Base-by-base conservation (phyloP, 345 rosid species). In the Eucalyptus decipiens region DNA sequence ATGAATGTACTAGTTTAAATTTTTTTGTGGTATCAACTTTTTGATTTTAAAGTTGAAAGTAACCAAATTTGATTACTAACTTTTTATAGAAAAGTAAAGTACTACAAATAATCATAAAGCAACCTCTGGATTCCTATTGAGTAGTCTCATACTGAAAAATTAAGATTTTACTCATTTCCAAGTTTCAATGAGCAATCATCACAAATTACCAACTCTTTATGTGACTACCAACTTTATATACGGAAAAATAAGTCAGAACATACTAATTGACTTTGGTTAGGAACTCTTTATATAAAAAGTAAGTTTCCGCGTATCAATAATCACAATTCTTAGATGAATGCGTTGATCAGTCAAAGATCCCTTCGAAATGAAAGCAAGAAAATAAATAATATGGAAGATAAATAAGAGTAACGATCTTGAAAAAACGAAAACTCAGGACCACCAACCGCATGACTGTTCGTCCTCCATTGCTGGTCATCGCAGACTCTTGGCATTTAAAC, bases 1-100 rank as follows among this genome's bases (percentile, higher is more conserved):
- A 4, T 24, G 13, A 56, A 56, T 56, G 14, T 24, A 24, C 1
- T 1, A 5, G 2, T 56, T 4, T 2, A 56, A 1, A 24, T 24
- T 23, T 56, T 54, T 56, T 24, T 2, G 6, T 24, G 2, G 1
- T 52, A 23, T 32, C 21, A 80, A 37, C 49, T 17, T 17, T 81
- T 42, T 21, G 19, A 9, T 85, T 45, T 18, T 14, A 26, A 45
- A 85, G 52, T 45, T 11, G 51, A 85, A 85, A 47, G 21, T 11
- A n/a, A 16, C 86, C 13, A 24, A 85, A 2, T 69, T 9, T 16
- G 42, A 69, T 69, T 17, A 32, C 42, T 9, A 18, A 9, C 12
- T 17, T 32, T 69, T n/a, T 4, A 32, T 60, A 60, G 67, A 60
- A 12, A 60, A 60, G 14, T 26, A 11, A 26, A 60, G 32, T 60